Conservation (phyloP, 1,284 basidiomycete genomes). For the Gomphus sp. region DNA sequence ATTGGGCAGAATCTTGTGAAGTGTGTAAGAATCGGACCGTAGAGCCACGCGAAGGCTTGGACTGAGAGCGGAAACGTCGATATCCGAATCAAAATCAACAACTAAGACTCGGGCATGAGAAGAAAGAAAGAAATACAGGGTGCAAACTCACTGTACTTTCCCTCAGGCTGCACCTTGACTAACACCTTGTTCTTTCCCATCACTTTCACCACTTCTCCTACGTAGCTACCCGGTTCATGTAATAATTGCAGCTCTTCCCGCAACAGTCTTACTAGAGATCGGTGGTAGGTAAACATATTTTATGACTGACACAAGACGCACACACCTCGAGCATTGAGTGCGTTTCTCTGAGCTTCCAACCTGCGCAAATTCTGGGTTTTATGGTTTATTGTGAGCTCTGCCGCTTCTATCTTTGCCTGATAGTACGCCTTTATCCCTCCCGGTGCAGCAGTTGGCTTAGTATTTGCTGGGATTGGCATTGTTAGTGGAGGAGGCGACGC, state of each 20-base stretch:
- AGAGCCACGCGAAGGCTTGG: conserved; percentile 90
- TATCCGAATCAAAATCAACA: conserved; percentile 88
- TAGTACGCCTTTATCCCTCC: conserved; percentile 84
- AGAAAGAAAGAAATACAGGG: conserved; percentile 19
- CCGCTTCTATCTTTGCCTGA: conserved; percentile 90
- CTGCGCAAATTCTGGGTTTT: conserved; percentile 95
- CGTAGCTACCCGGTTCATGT: conserved; percentile 96
- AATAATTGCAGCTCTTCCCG: conserved; percentile 92
- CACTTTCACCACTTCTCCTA: conserved; percentile 96
- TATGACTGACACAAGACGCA: conserved; percentile 4
- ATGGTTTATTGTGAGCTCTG: conserved; percentile 89
- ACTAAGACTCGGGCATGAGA: conserved; percentile 38
- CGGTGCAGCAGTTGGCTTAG: conserved; percentile 35
- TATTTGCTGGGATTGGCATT: conserved; percentile 1
- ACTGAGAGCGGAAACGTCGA: conserved; percentile 75
- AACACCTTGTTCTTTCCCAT: conserved; percentile 99
- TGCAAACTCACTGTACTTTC: conserved; percentile 78
- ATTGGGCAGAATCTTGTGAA: conserved; percentile 91
- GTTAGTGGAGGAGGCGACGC: conserved; percentile 7
- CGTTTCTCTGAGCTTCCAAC: conserved; percentile 94
- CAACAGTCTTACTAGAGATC: conserved; percentile 62
- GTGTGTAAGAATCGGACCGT: conserved; percentile 91
- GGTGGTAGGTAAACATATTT: not conserved
- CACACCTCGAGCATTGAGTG: conserved; percentile 88
- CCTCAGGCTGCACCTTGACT: conserved; percentile 98